These are phyloP conservation scores for Barbatosphaeria neglecta DNA, from an alignment of 495 filamentous ascomycete species.

Conservation along the genomic window DNA sequence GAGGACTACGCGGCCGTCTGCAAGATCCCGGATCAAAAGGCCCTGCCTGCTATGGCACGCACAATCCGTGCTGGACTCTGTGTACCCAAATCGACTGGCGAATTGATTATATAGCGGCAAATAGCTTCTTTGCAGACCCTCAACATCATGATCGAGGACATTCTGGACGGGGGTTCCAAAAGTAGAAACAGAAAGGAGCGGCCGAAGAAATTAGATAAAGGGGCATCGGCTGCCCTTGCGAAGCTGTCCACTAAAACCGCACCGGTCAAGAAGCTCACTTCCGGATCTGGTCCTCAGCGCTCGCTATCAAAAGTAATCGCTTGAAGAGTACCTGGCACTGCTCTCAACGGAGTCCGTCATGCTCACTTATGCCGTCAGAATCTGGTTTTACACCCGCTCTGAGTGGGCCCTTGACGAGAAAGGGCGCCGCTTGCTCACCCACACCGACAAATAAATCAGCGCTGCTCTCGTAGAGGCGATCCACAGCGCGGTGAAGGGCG, in stretches of 20 bases:
- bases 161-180: constrained; percentile 18
- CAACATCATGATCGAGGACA: constrained; percentile 21
- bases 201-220: constrained; percentile 8
- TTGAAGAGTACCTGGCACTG: constrained; percentile 13
- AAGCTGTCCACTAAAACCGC: constrained; percentile 5
- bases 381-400: constrained; percentile 19
- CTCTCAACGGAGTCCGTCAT: constrained; percentile 18
- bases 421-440: constrained; percentile 11
- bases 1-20: constrained; percentile 7
- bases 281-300: constrained; percentile 8
- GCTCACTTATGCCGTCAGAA: constrained; percentile 16
- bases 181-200: constrained; percentile 5
- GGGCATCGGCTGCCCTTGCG: constrained; percentile 5
- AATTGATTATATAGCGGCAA: constrained; percentile 23
- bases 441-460: constrained; percentile 22
- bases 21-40: constrained; percentile 1
- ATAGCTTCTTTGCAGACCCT: constrained; percentile 6
- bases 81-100: constrained; percentile 16
- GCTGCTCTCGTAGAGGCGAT: constrained; percentile 20
- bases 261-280: constrained; percentile 7
- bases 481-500: constrained; percentile 14
- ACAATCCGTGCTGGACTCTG: constrained; percentile 6
- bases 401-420: constrained; percentile 24
- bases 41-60: constrained; percentile 3
- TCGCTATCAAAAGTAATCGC: constrained; percentile 6